Percentiles rank a stretch among this genome's conserved stretches.
Evolutionary conservation across 768 basidiomycete species (phyloP).

Genomic region (Boletus vermiculosoides): DNA sequence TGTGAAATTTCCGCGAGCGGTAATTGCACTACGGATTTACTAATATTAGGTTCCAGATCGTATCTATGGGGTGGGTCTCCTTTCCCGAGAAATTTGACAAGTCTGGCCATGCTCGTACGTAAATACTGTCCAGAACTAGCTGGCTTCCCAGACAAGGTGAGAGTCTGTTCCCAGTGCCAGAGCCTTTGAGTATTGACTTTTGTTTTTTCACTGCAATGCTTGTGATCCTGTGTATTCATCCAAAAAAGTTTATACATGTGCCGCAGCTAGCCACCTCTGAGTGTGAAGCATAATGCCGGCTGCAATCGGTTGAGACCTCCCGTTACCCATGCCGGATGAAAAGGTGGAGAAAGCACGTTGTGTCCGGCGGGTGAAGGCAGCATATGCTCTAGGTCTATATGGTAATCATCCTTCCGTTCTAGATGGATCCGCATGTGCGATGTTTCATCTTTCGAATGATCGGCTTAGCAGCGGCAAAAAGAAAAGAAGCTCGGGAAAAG

Average conservation of each 20-base stretch:
- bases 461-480: constrained; percentile 26
- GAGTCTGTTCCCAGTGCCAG: constrained; percentile 10
- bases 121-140: constrained; percentile 17
- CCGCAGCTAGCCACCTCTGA: neutral
- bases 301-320: constrained; percentile 6
- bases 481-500: constrained; percentile 20
- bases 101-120: constrained; percentile 25
- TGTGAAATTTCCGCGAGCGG: constrained; percentile 30
- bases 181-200: constrained; percentile 24
- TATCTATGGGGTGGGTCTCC: constrained; percentile 21
- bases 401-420: constrained; percentile 17
- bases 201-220: neutral
- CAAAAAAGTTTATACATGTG: neutral
- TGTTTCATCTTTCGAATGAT: constrained; percentile 21
- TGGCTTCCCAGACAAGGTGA: constrained; percentile 26
- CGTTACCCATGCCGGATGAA: constrained; percentile 12
- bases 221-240: neutral
- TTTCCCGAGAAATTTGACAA: constrained; percentile 20
- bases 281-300: constrained; percentile 3
- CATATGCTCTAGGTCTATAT: constrained; percentile 14
- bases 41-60: constrained; percentile 27
- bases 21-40: constrained; percentile 27
- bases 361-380: constrained; percentile 7
- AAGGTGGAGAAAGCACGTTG: constrained; percentile 17
- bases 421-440: constrained; percentile 28